Percentiles rank a stretch among this genome's conserved stretches.
These are phyloP conservation scores for Botryotinia narcissicola DNA, from an alignment of 2,329 filamentous ascomycete species.

Conservation along the genomic window DNA sequence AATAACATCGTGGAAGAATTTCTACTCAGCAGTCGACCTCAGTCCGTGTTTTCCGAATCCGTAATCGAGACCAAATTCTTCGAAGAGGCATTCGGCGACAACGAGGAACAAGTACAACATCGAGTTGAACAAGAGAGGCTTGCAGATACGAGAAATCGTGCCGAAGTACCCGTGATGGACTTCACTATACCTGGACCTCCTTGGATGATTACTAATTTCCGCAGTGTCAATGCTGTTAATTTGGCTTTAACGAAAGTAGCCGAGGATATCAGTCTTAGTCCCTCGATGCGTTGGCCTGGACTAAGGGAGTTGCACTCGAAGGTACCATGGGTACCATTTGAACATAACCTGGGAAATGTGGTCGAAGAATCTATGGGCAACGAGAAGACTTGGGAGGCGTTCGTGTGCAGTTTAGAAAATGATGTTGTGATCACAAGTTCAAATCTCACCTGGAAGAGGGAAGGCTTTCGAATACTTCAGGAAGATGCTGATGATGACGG, in stretches of 20 bases:
- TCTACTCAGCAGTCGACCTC: slow-evolving; percentile 19
- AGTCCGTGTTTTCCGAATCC: slow-evolving; percentile 12
- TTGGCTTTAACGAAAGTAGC: slow-evolving; percentile 38
- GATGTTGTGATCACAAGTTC: slow-evolving; percentile 41
- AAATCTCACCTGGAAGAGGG: slow-evolving; percentile 47
- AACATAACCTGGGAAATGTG: slow-evolving; percentile 36
- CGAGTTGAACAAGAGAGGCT: slow-evolving; percentile 37
- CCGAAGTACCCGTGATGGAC: slow-evolving; percentile 49
- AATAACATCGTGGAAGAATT: slow-evolving; percentile 33
- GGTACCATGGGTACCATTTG: slow-evolving; percentile 49
- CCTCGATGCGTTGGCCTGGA: slow-evolving; percentile 42
- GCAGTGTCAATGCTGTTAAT: slow-evolving; percentile 23
- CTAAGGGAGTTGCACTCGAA: slow-evolving; percentile 40
- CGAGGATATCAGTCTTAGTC: slow-evolving; percentile 32
- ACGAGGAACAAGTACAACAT: slow-evolving; percentile 26
- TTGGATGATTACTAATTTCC: slow-evolving; percentile 43
- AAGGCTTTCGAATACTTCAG: slow-evolving; percentile 47
- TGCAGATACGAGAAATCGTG: slow-evolving; percentile 43
- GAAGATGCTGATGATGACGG: slow-evolving; percentile 35
- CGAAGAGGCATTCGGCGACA: slow-evolving; percentile 31
- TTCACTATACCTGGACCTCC: slow-evolving; percentile 44
- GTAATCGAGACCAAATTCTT: slow-evolving; percentile 28
- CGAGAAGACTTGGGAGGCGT: slow-evolving; percentile 39
- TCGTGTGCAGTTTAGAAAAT: slow-evolving; percentile 36
- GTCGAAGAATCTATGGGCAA: slow-evolving; percentile 43